phyloP scores from a whole-genome alignment of 208 protist species.

The Histomonas meleagridis region DNA sequence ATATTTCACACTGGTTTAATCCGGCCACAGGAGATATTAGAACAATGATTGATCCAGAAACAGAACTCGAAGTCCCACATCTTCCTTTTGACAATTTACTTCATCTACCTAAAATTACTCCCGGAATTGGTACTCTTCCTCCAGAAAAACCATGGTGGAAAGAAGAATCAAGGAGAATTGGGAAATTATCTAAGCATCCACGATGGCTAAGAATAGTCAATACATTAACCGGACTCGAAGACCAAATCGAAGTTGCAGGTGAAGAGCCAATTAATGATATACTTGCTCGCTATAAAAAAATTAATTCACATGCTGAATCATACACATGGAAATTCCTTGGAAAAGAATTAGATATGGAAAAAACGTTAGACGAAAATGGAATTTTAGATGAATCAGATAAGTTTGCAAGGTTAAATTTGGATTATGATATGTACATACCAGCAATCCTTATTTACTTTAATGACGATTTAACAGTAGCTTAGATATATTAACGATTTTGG shows the following conservation, averaged over 20 bases:
- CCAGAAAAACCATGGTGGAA: slow-evolving; percentile 42
- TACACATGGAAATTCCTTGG: slow-evolving; percentile 47
- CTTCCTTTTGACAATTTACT: slow-evolving; percentile 29
- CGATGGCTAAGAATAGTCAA: slow-evolving; percentile 42
- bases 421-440: slow-evolving; percentile 44
- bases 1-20: slow-evolving; percentile 51
- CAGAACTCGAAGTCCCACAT: slow-evolving; percentile 36
- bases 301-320: slow-evolving; percentile 44
- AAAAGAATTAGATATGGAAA: slow-evolving; percentile 39
- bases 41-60: slow-evolving; percentile 40
- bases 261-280: slow-evolving; percentile 47
- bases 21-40: slow-evolving; percentile 39
- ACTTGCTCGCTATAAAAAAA: slow-evolving; percentile 35
- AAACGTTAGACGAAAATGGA: slow-evolving; percentile 44
- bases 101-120: slow-evolving; percentile 28
- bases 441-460: slow-evolving; percentile 47
- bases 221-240: slow-evolving; percentile 41
- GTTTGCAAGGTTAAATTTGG: slow-evolving; percentile 38
- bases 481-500: neutral
- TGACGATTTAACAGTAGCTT: slow-evolving; percentile 49
- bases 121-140: neutral
- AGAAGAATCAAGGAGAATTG: slow-evolving; percentile 38
- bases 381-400: slow-evolving; percentile 43
- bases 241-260: slow-evolving; percentile 40
- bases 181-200: slow-evolving; percentile 40